Evolutionary conservation across 2,329 filamentous ascomycete genomes (phyloP), one percentile per base, ranked within the genome.

Genomic region (Sclerotinia spermophila): DNA sequence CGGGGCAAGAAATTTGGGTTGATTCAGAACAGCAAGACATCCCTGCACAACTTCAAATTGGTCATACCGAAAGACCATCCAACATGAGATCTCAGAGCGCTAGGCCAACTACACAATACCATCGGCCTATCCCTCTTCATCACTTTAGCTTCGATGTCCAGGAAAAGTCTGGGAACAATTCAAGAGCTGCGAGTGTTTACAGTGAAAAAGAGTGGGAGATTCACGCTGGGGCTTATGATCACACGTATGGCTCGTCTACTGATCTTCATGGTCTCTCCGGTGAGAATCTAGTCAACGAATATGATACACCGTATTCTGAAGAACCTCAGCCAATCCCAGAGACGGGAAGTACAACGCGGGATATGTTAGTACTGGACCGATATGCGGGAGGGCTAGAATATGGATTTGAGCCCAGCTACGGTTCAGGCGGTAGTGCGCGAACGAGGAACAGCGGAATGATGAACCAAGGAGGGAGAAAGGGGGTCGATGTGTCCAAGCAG

Each of bases 361-460:
- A 76, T 15, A 76, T 78, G 73, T 67, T 77, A 5, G 71, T 75
- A 17, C 59, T 77, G 4, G 76, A 78, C 70, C 72, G 73, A 6
- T 78, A 72, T 59, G 68, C 75, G 2, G 75, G 75, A 15, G 74
- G 74, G 1, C 30, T 76, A 21, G 74, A 69, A 21, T 74, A 74
- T 69, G 72, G 72, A 24, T 77, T 73, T 68, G 73, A 77, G 45
- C 71, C 67, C 44, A 72, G 67, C 7, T 59, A 72, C 21, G 75
- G 72, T 4, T 24, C 76, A 13, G 72, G 69, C 2, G 73, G 73
- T 5, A 74, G 72, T 64, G 72, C 73, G 7, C 74, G 71, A 10
- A 72, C 69, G 40, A 71, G 73, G 61, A 74, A 60, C 30, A 55
- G 40, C 13, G 72, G 72, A 0, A 68, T 64, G 30, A 45, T 72